A percentile compares a stretch with the other conserved stretches of the same genome.
phyloP scores from a whole-genome alignment of 768 basidiomycete genomes.

The Auriscalpium vulgare region DNA sequence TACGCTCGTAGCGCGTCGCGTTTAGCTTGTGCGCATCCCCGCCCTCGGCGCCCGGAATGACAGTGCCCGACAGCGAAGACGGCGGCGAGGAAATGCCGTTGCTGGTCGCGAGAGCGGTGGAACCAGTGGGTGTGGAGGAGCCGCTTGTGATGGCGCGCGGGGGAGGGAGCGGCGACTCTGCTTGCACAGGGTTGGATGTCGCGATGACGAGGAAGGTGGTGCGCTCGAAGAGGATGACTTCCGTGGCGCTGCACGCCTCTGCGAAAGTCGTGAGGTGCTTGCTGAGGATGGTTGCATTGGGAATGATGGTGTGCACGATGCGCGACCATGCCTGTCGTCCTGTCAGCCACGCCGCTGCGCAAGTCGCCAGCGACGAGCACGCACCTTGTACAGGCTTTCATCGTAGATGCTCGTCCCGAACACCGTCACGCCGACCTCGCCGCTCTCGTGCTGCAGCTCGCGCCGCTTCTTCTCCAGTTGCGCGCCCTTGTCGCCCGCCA shows the following conservation, averaged over 20 bases:
- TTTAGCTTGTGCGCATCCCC: slow-evolving; percentile 41
- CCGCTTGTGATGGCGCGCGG: slow-evolving; percentile 13
- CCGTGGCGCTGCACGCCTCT: slow-evolving; percentile 79
- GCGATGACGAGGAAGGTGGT: slow-evolving; percentile 98
- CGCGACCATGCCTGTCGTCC: slow-evolving; percentile 85
- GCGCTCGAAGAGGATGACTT: slow-evolving; percentile 93
- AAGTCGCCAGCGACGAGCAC: background rate
- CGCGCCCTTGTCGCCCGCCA: slow-evolving; percentile 49
- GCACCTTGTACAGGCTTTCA: slow-evolving; percentile 90
- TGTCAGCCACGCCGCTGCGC: slow-evolving; percentile 8
- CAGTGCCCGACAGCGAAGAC: slow-evolving; percentile 10
- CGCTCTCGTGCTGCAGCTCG: slow-evolving; percentile 67
- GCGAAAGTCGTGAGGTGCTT: slow-evolving; percentile 84
- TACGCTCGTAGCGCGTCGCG: slow-evolving; percentile 74
- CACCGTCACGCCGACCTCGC: slow-evolving; percentile 52
- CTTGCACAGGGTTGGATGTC: slow-evolving; percentile 35
- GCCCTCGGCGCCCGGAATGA: slow-evolving; percentile 15
- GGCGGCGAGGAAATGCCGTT: background rate
- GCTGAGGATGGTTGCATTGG: slow-evolving; percentile 85
- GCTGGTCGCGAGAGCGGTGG: background rate
- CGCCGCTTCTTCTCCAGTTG: slow-evolving; percentile 64
- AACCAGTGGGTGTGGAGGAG: slow-evolving; percentile 16
- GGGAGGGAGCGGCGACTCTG: slow-evolving; percentile 34
- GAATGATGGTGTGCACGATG: slow-evolving; percentile 94
- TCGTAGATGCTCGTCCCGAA: slow-evolving; percentile 97